These are phyloP conservation scores for Pythium aquatile DNA, from an alignment of 352 stramenopile species.

Conservation along the genomic window DNA sequence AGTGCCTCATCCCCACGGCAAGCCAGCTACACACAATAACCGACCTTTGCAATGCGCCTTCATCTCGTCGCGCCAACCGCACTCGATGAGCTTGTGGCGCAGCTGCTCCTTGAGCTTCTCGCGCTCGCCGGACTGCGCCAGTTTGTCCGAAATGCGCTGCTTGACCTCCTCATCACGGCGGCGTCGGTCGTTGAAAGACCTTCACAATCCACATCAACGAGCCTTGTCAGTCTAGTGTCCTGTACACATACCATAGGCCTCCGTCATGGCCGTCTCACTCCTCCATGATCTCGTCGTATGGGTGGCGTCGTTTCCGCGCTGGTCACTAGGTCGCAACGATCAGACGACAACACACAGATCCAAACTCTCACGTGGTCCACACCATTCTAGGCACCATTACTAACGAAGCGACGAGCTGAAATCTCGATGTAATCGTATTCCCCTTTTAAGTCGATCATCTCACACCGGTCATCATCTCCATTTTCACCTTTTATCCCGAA, in stretches of 20 bases:
- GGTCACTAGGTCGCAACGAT: conserved; percentile 10
- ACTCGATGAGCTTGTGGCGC: conserved; percentile 50
- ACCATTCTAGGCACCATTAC: not conserved
- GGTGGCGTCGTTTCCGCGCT: not conserved
- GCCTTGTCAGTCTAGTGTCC: not conserved
- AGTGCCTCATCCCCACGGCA: not conserved
- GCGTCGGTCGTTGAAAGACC: conserved; percentile 12
- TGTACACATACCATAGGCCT: too few species aligned
- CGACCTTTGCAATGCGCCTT: conserved; percentile 86
- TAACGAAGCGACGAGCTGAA: conserved; percentile 8
- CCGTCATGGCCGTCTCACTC: conserved; percentile 1
- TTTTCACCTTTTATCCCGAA: not conserved
- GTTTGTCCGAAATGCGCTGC: conserved; percentile 16
- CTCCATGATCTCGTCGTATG: conserved; percentile 12
- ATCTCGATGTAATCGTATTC: not conserved
- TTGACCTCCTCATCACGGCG: conserved; percentile 20
- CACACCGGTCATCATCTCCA: too few species aligned
- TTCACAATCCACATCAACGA: not conserved
- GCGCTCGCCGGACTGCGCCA: conserved; percentile 24
- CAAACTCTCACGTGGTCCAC: not conserved
- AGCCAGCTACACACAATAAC: conserved; percentile 1
- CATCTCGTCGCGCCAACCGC: conserved; percentile 92
- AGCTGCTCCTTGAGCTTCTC: conserved; percentile 27
- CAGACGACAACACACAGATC: conserved; percentile 6
- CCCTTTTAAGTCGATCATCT: not conserved